phyloP scores from a whole-genome alignment of 768 basidiomycete genomes.

The Boletus sp. region DNA sequence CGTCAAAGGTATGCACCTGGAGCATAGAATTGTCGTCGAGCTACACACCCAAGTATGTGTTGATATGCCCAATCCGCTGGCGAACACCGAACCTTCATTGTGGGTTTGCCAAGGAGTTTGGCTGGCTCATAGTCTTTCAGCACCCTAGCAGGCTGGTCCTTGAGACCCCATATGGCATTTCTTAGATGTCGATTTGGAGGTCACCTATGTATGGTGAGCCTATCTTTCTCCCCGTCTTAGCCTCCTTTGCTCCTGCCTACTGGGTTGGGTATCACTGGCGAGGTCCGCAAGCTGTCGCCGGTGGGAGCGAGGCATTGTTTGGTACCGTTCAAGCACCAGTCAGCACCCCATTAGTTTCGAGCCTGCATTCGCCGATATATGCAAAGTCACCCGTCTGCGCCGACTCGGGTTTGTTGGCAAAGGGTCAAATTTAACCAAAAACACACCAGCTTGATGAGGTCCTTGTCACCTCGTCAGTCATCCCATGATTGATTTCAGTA shows the following conservation, averaged over 20 bases:
- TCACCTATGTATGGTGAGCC: neutral
- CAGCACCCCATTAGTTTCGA: neutral
- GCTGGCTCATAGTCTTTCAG: neutral
- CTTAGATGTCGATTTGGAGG: neutral
- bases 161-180: neutral
- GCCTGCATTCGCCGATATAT: neutral
- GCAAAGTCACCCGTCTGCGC: neutral
- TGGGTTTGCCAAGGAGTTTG: neutral
- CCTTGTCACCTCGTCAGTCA: neutral
- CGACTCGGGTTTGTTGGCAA: neutral
- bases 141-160: too few species aligned
- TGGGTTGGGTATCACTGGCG: neutral
- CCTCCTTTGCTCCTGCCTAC: neutral
- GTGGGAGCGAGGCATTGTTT: neutral
- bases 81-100: neutral
- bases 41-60: neutral
- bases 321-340: neutral
- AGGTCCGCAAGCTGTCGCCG: neutral
- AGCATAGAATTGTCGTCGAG: neutral
- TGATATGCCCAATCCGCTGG: too few species aligned
- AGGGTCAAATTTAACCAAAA: neutral
- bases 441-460: neutral
- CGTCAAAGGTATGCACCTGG: neutral
- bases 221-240: neutral
- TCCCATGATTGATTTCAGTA: neutral